phyloP scores from a whole-genome alignment of 179 eudicot species.

The Silene coronaria region DNA sequence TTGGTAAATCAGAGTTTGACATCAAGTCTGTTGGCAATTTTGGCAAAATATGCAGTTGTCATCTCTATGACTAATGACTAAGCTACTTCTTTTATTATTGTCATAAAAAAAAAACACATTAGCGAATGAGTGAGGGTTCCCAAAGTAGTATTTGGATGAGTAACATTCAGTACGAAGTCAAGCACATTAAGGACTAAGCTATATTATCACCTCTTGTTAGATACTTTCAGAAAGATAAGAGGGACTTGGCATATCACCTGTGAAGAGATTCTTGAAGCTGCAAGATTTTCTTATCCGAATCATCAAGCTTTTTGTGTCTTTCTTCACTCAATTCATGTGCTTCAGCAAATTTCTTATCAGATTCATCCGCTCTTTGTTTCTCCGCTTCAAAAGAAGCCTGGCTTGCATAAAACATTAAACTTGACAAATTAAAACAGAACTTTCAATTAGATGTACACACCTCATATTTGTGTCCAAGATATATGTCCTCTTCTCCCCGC shows the following conservation, averaged over 20 bases:
- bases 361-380: constrained; percentile 53
- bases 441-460: background rate
- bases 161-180: background rate
- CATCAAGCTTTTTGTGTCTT: constrained; percentile 62
- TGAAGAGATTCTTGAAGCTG: constrained; percentile 67
- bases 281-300: constrained; percentile 52
- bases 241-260: constrained; percentile 41
- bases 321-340: constrained; percentile 49
- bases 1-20: background rate
- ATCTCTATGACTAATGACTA: background rate
- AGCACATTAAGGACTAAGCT: background rate
- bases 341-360: constrained; percentile 50
- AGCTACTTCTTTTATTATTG: too few relatives aligned
- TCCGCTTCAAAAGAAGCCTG: constrained; percentile 61
- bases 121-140: background rate
- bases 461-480: background rate
- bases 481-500: background rate
- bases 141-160: background rate
- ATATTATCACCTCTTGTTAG: background rate
- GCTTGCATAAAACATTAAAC: constrained; percentile 14
- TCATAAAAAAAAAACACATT: too few relatives aligned
- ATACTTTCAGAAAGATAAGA: background rate
- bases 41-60: background rate
- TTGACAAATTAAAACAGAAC: background rate
- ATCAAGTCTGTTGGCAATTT: background rate